Conservation (phyloP, 768 basidiomycete genomes). For the Postia placenta region DNA sequence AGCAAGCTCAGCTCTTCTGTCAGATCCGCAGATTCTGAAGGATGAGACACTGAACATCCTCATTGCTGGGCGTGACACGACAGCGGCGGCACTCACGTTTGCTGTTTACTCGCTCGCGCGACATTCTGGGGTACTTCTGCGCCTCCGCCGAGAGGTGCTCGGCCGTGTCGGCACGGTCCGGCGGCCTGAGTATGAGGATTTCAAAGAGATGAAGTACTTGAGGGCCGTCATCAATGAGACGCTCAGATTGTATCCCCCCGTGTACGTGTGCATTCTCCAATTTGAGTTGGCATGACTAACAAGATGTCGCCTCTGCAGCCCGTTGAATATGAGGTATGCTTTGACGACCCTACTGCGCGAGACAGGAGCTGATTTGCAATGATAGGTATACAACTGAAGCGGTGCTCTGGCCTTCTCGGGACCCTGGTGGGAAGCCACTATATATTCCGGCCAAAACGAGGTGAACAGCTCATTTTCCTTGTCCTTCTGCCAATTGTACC, state of each 20-base stretch:
- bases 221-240: slow-evolving; percentile 26
- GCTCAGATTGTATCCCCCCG: slow-evolving; percentile 26
- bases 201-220: slow-evolving; percentile 26
- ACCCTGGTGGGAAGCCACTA: slow-evolving; percentile 14
- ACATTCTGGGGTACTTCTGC: slow-evolving; percentile 23
- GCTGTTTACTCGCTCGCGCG: slow-evolving; percentile 24
- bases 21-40: slow-evolving; percentile 22
- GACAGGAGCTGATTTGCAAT: too few species aligned
- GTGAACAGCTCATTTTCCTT: neutral
- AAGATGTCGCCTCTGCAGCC: slow-evolving; percentile 24
- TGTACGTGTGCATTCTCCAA: too few species aligned
- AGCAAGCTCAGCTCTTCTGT: too few species aligned
- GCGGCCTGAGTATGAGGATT: slow-evolving; percentile 25
- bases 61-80: slow-evolving; percentile 22
- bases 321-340: slow-evolving; percentile 27
- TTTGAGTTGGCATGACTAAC: too few species aligned
- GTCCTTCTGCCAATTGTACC: neutral
- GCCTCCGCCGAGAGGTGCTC: slow-evolving; percentile 25
- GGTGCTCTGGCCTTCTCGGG: slow-evolving; percentile 9
- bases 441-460: slow-evolving; percentile 17
- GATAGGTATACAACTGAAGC: slow-evolving; percentile 11
- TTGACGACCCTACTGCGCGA: too few species aligned
- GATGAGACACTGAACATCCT: slow-evolving; percentile 28
- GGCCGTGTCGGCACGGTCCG: slow-evolving; percentile 18
- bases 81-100: slow-evolving; percentile 35